Conservation (phyloP, 73 alveolate species). For the Tetrahymena borealis region DNA sequence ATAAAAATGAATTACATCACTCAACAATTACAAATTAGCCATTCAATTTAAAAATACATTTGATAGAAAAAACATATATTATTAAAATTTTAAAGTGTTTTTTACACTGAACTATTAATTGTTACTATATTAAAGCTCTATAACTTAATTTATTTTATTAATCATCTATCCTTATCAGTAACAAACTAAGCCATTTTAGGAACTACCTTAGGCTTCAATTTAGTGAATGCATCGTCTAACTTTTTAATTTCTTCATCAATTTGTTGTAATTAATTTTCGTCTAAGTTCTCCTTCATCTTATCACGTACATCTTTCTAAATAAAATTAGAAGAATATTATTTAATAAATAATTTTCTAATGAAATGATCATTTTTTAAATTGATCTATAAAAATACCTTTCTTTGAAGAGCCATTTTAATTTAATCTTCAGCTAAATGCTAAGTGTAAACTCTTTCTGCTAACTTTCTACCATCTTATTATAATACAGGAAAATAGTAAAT, state of each 20-base stretch:
- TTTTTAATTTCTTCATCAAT: not conserved
- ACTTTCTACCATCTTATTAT: not conserved
- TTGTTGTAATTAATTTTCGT: not conserved
- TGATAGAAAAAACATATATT: too few relatives aligned
- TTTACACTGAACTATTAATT: too few relatives aligned
- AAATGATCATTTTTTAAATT: too few relatives aligned
- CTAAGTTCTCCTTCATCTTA: not conserved
- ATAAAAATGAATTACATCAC: too few relatives aligned
- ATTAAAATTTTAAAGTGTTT: too few relatives aligned
- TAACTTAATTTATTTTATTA: too few relatives aligned
- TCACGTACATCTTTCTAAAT: not conserved
- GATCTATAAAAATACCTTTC: too few relatives aligned
- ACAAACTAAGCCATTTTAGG: not conserved
- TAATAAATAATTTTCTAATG: not conserved
- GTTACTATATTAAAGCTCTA: too few relatives aligned
- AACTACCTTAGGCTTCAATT: not conserved
- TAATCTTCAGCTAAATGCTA: not conserved
- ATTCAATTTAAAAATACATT: too few relatives aligned
- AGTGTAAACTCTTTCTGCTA: not conserved
- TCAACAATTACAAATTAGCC: too few relatives aligned
- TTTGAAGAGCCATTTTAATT: not conserved
- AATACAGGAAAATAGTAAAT: not conserved
- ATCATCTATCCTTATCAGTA: not conserved
- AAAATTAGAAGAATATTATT: not conserved
- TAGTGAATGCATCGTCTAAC: not conserved